Percentiles rank a stretch among this genome's conserved stretches.
Evolutionary conservation across 2,329 filamentous ascomycete species (phyloP).

Genomic region (Sporothrix pseudoabietina): DNA sequence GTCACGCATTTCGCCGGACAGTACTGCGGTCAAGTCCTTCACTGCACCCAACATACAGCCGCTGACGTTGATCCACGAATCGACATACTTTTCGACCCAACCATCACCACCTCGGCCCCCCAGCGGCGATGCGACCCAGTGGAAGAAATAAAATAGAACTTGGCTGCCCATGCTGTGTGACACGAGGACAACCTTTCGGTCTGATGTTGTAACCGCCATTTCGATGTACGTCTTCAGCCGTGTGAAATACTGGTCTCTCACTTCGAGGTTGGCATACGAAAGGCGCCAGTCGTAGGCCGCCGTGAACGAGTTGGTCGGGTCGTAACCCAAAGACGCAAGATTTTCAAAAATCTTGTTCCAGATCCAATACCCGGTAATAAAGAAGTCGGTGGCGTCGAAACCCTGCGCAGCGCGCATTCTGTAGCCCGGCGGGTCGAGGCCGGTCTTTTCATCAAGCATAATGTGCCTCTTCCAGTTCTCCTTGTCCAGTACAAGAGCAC

Average conservation of each 20-base stretch:
- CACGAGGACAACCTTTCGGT: conserved; percentile 79
- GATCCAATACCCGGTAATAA: conserved; percentile 92
- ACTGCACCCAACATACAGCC: conserved; percentile 96
- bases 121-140: conserved; percentile 75
- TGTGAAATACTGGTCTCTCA: conserved; percentile 91
- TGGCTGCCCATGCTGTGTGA: conserved; percentile 99
- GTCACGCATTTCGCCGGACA: conserved; percentile 98
- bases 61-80: conserved; percentile 97
- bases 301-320: conserved; percentile 74
- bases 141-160: conserved; percentile 79
- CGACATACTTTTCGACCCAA: conserved; percentile 90
- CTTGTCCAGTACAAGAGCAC: conserved; percentile 88
- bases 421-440: conserved; percentile 84
- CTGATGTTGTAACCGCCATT: conserved; percentile 70
- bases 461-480: conserved; percentile 93
- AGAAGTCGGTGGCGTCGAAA: conserved; percentile 97
- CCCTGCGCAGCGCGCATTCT: conserved; percentile 93
- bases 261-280: conserved; percentile 85
- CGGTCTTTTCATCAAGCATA: conserved; percentile 91
- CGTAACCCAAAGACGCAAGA: conserved; percentile 91
- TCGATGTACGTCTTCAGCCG: conserved; percentile 89
- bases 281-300: conserved; percentile 88
- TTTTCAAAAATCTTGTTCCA: conserved; percentile 99
- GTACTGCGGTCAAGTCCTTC: conserved; percentile 84
- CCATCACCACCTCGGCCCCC: conserved; percentile 79